Base-by-base conservation (phyloP, 176 grass and related monocot genomes). In the Phoenix roebelenii region DNA sequence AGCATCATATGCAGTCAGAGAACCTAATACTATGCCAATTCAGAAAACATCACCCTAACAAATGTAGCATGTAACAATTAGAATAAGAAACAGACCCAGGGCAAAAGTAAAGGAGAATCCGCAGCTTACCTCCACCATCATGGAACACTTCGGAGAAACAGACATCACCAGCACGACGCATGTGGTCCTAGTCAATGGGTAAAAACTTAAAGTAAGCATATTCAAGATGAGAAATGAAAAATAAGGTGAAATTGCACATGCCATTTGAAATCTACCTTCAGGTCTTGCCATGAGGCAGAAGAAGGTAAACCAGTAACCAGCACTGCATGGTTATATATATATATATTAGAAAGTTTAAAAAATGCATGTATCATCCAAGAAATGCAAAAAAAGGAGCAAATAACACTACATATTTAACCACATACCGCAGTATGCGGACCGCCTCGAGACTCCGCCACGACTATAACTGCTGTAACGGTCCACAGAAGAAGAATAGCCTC, bases 261-360 rank as follows among this genome's bases (percentile, higher is more conserved):
- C 5, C 7, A 35, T 35, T 1, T 1, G 32, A 35, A 35, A 35
- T 6, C 32, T 35, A 98, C 93, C 93, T 98, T 98, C 49, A 98
- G 68, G 66, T 98, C 93, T 76, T 98, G 93, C 93, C 93, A 98
- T 15, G 93, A 98, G 22, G 87, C 93, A 85, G 93, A 92, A 64
- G 87, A 92, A 78, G 93, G 93, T 57, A 98, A 61, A 50, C 93
- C 93, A 48, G 70, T 76, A 32, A 98, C 84, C 68, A 85, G 57
- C 59, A 98, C 93, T 98, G 70, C 69, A 73, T 18, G 61, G 7
- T 39, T 64, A 44, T 15, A 62, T 66, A 44, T 15, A 62, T 66
- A 52, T 19, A 63, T 18, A 20, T 68, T 15, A 52, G 15, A 26
- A 50, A 58, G 3, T 35, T 25, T 16, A 19, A 55, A 30, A 35